Conservation (phyloP, 208 protist genomes). For the Leishmania martiniquensis region DNA sequence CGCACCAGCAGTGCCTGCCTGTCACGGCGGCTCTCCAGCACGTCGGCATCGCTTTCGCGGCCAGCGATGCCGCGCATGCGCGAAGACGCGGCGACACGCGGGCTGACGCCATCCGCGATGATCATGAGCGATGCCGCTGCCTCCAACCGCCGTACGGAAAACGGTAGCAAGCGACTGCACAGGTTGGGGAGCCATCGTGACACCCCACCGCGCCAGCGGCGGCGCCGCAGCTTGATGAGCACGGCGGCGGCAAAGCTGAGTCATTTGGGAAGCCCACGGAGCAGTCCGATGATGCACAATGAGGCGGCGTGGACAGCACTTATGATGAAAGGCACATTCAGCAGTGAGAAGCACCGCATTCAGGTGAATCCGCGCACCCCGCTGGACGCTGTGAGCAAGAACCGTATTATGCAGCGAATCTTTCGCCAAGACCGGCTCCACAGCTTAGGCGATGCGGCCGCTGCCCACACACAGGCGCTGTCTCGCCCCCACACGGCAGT, state of each 20-base stretch:
- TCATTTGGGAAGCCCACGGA: not conserved
- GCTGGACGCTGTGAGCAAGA: conserved; percentile 30
- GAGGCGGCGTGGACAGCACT: not conserved
- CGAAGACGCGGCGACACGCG: conserved; percentile 34
- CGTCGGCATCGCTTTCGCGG: not conserved
- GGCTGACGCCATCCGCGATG: conserved; percentile 29
- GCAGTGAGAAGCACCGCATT: conserved; percentile 27
- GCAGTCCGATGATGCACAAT: not conserved
- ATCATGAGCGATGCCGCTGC: not conserved
- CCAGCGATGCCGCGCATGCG: conserved; percentile 29
- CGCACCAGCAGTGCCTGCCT: not conserved
- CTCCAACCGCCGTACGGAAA: not conserved
- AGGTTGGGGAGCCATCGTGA: too few relatives aligned
- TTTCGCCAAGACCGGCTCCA: conserved; percentile 23
- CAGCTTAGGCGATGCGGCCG: not conserved
- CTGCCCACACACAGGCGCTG: not conserved
- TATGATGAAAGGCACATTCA: conserved; percentile 16
- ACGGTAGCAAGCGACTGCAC: not conserved
- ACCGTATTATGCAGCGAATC: conserved; percentile 31
- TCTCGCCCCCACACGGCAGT: not conserved
- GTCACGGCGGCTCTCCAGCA: not conserved
- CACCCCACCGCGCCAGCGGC: not conserved
- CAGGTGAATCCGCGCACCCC: conserved; percentile 25
- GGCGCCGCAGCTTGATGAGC: not conserved
- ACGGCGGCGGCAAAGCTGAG: not conserved